A percentile compares a stretch with the other conserved stretches of the same genome.
Evolutionary conservation across 2,329 filamentous ascomycete genomes (phyloP).

Genomic region (Salinomyces thailandicus): DNA sequence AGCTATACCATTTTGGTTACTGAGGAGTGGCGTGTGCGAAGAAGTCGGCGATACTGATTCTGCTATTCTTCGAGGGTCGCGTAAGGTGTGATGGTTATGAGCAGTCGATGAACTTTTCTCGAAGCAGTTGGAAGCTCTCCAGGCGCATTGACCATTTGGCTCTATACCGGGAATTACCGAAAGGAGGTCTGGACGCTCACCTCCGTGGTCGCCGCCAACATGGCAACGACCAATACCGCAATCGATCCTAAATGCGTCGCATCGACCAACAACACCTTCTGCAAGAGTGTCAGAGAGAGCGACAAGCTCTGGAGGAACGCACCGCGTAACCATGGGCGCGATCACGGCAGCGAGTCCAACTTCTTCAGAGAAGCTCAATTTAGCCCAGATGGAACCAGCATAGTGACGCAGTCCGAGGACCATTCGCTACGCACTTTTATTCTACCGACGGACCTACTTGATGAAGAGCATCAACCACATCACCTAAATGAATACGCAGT

Average conservation of each 20-base stretch:
- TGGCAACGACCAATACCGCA: neutral
- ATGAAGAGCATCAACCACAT: conserved; percentile 26
- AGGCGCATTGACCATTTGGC: neutral
- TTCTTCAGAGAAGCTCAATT: conserved; percentile 39
- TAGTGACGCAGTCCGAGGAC: conserved; percentile 45
- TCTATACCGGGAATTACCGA: neutral
- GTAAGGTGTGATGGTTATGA: neutral
- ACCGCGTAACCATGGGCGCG: neutral
- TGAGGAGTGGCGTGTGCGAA: neutral
- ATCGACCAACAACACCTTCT: conserved; percentile 14
- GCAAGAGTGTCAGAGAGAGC: conserved; percentile 6
- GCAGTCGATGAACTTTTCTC: neutral
- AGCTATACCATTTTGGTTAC: neutral
- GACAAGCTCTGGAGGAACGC: conserved; percentile 1
- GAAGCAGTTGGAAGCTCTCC: neutral
- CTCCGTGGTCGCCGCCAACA: neutral
- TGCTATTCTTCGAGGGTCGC: neutral
- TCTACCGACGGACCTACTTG: conserved; percentile 41
- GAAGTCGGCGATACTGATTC: neutral
- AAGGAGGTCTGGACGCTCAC: neutral
- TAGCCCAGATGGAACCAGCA: conserved; percentile 45
- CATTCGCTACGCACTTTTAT: conserved; percentile 44
- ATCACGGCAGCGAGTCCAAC: conserved; percentile 15
- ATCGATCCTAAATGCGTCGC: conserved; percentile 12
- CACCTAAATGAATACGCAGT: conserved; percentile 37